These are phyloP conservation scores for Sorghum bicolor DNA, from an alignment of 176 grass and related monocot species.

Conservation along the genomic window DNA sequence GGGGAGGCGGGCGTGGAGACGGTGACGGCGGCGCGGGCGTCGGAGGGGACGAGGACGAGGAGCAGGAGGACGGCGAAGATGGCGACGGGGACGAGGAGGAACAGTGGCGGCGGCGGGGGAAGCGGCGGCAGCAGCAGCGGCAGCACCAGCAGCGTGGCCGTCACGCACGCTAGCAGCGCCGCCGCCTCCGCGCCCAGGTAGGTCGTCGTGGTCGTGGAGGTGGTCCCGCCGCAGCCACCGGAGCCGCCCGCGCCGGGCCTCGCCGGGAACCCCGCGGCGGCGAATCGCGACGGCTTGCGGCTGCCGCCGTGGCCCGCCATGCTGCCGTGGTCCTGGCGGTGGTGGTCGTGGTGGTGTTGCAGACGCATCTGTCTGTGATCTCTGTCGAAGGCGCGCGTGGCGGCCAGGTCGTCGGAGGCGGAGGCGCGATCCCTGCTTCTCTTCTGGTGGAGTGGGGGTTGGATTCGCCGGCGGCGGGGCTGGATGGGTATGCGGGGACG, in stretches of 20 bases:
- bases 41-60: conserved; percentile 32
- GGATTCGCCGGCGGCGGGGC: no score
- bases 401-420: no score
- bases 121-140: conserved; percentile 35
- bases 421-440: no score
- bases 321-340: not conserved
- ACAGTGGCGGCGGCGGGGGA: conserved; percentile 35
- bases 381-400: no score
- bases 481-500: no score
- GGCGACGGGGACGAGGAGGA: conserved; percentile 45
- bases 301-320: no score
- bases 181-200: conserved; percentile 36
- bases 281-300: not conserved
- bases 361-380: not conserved
- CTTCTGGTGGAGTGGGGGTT: no score
- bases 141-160: conserved; percentile 43
- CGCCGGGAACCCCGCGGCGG: no score
- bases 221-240: not conserved
- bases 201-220: not conserved
- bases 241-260: not conserved
- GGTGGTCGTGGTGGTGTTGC: no score
- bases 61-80: conserved; percentile 43
- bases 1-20: not conserved
- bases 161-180: conserved; percentile 33
- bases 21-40: conserved; percentile 7